Evolutionary conservation across 164 flowering plant species (phyloP).

Genomic region (Kingdonia uniflora): DNA sequence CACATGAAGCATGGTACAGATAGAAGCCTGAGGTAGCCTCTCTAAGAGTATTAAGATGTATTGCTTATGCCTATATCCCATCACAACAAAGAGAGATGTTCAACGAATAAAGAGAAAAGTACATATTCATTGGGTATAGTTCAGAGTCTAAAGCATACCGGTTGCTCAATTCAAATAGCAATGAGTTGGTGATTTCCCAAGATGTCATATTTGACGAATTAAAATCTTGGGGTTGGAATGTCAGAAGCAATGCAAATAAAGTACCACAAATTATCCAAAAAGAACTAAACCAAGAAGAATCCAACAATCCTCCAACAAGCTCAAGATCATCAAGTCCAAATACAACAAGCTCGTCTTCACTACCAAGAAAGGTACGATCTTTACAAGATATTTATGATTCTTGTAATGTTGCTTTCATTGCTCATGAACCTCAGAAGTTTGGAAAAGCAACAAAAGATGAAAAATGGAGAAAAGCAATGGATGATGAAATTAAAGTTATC

Average conservation of each 20-base stretch:
- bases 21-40: neutral
- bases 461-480: constrained; percentile 1
- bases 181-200: neutral
- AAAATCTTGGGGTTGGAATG: neutral
- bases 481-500: neutral
- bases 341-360: neutral
- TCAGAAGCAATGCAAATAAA: neutral
- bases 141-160: neutral
- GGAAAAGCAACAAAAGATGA: neutral
- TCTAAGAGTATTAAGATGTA: constrained; percentile 3
- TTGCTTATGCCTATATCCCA: constrained; percentile 5
- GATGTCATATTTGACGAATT: constrained; percentile 8
- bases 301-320: neutral
- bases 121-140: constrained; percentile 7
- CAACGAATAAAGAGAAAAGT: constrained; percentile 5
- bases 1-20: constrained; percentile 6
- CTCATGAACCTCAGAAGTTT: neutral
- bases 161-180: constrained; percentile 3
- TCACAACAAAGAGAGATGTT: constrained; percentile 3
- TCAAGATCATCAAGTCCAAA: neutral
- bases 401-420: constrained; percentile 1
- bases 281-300: neutral
- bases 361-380: constrained; percentile 2
- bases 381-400: constrained; percentile 1
- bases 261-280: neutral